Evolutionary conservation across 768 basidiomycete genomes (phyloP), one percentile per base, ranked within the genome.

Genomic region (Albatrellus ellisii): DNA sequence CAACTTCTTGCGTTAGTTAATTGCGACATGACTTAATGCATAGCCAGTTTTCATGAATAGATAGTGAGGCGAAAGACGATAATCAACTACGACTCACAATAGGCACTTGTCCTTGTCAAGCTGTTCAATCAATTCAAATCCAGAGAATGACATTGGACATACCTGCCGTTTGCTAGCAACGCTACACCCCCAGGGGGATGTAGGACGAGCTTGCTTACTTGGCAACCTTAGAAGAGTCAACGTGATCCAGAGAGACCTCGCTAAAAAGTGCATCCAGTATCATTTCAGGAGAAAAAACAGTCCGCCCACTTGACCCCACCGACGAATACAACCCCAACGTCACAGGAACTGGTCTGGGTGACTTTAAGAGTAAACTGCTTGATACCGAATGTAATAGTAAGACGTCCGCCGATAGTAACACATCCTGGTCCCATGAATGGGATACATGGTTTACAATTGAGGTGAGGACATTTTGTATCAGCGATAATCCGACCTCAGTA

Each of bases 1-100:
- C 27, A 28, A 66, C 78, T 46, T 17, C 22, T 17, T 10, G 31
- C 24, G 25, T 22, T 32, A 34, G 36, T 12, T 34, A 38, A 32
- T 32, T 32, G 31, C 6, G 15, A 21, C 5, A 12, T 36, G 28
- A 22, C 38, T 6, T 20, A 21, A 21, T 86, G 94, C 95, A 99
- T 52, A 98, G 63, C 95, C 95, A 99, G 53, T 90, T 85, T 60
- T 90, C 84, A 45, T 76, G 75, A 12, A 98, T 65, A 0, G 95
- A 90, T 17, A n/a, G 41, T 39, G 2, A 48, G 26, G 17, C 20
- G 14, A 15, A 27, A 38, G 43, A 14, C 28, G 17, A 22, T 37
- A 31, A 20, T 10, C 8, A 18, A 38, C 1, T 27, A 25, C n/a
- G 4, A 67, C 86, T n/a, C n/a, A n/a, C n/a, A n/a, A n/a, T n/a